phyloP scores from a whole-genome alignment of 2,329 filamentous ascomycete genomes.

The Cladosporium sphaerospermum region DNA sequence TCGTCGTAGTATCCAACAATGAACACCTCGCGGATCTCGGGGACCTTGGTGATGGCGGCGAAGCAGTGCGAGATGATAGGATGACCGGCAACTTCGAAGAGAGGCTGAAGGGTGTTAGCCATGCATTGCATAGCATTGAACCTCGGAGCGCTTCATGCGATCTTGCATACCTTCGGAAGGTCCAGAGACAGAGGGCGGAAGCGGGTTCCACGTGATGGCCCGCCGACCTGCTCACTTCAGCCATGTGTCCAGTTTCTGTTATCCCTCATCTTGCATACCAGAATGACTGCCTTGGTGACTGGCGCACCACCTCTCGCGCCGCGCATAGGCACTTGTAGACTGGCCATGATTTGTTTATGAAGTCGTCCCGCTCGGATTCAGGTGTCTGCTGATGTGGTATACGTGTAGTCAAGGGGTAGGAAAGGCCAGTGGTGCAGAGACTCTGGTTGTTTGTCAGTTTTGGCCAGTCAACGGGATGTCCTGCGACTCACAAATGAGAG shows the following conservation, averaged over 20 bases:
- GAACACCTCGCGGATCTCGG: constrained; percentile 90
- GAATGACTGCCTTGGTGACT: constrained; percentile 87
- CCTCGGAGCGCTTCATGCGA: background rate
- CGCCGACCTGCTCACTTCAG: constrained; percentile 64
- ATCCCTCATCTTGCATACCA: constrained; percentile 49
- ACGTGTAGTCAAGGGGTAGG: constrained; percentile 4
- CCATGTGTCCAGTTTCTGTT: constrained; percentile 4
- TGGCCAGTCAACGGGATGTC: too few relatives aligned
- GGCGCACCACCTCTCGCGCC: constrained; percentile 36
- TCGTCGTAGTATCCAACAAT: constrained; percentile 99
- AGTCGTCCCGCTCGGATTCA: constrained; percentile 3
- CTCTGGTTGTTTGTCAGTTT: background rate
- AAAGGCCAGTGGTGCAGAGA: background rate
- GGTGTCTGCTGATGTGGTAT: constrained; percentile 3
- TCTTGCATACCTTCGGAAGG: constrained; percentile 70
- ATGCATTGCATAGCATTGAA: background rate
- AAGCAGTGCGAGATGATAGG: constrained; percentile 98
- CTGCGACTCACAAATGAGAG: background rate
- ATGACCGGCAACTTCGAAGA: constrained; percentile 97
- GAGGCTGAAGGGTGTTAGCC: constrained; percentile 53
- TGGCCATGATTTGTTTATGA: constrained; percentile 17
- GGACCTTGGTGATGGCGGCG: constrained; percentile 81
- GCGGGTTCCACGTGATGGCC: constrained; percentile 88
- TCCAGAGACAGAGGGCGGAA: constrained; percentile 94
- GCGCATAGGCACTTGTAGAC: constrained; percentile 28